Base-by-base conservation (phyloP, 2,329 filamentous ascomycete genomes). In the Teratosphaeria epicoccoides region DNA sequence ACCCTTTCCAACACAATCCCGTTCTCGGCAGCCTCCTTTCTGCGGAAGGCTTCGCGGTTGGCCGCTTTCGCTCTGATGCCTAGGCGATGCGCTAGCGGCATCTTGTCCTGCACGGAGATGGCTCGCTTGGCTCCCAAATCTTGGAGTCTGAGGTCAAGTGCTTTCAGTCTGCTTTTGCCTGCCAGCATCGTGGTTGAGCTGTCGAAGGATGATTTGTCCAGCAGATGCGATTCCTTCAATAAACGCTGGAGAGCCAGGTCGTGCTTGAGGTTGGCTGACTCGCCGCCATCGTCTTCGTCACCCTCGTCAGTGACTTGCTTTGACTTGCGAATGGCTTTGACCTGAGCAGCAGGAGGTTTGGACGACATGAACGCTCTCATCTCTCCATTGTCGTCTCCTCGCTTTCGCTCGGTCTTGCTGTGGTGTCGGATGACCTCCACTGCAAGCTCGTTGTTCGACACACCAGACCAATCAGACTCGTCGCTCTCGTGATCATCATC, bases 231-330 rank as follows among this genome's bases (percentile, higher is more conserved):
- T 75, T 98, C 93, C 60, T 84, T 79, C 52, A 98, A 81, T 40
- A 98, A 82, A 46, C 89, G 84, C 68, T 96, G 91, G 12, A 98
- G 82, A 37, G 88, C 90, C 50, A 95, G 82, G 68, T 97, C 93
- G 68, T 96, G 90, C 67, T 90, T 89, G 17, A 97, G 77, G 55
- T 95, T 85, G 10, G 73, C 68, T 23, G 74, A 68, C 65, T 85
- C 82, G 17, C 78, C 70, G 54, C 78, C 73, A 23, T 82, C 80
- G 24, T 68, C 71, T 53, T 76, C 70, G 25, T 74, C 66, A 57
- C 66, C 70, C 37, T 61, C 51, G 61, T 68, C 70, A 29, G 6
- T 48, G 11, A 10, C 24, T 62, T 68, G 58, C 55, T 28, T 54
- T 23, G 53, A 58, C 61, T 52, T 50, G 52, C 55, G 56, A 2